Base-by-base conservation (phyloP, 1,284 basidiomycete species). In the Phlebopus sp. region DNA sequence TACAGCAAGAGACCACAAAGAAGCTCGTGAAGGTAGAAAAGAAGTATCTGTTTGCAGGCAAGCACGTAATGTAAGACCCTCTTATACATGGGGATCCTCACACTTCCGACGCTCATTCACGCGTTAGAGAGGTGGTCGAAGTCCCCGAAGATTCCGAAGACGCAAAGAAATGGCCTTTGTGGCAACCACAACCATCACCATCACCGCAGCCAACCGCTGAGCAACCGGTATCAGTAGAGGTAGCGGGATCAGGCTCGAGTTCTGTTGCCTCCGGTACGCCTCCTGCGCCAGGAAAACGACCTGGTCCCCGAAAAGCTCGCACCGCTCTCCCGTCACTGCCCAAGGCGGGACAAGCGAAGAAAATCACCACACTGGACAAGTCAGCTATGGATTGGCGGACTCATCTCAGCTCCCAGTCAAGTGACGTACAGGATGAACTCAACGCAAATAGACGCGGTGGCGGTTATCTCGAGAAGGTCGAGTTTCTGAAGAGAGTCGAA, bases 351-450 rank as follows among this genome's bases (percentile, higher is more conserved):
- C 86, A 84, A 59, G 72, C 80, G 0, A 87, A 84, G 63, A 90
- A 87, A 65, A 72, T 92, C 5, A 83, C 84, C 10, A 91, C 88
- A 18, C 71, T 92, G 7, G 86, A 90, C 55, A 92, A 90, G 62
- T 90, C 86, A 0, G 80, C 84, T 10, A 81, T 92, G 76, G 90
- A 92, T 61, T 92, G 90, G 90, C 73, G 75, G 30, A 66, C 79
- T 1, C 85, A 91, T 59, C 65, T 87, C n/a, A 63, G 72, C 18
- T 55, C 73, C 0, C 69, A 76, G 48, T 63, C 69, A 18, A 56
- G 69, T 0, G 70, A 69, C 2, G 60, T 84, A 10, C 75, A 78
- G 50, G 83, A 90, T 54, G 84, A 88, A 53, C 72, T 92, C n/a
- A 79, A 86, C 41, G 78, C 78, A 1, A 83, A 90, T 52, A 69